A percentile compares a stretch with the other conserved stretches of the same genome.
Conservation (phyloP, 1,284 basidiomycete genomes). For the Microbotryomycetes sp. region DNA sequence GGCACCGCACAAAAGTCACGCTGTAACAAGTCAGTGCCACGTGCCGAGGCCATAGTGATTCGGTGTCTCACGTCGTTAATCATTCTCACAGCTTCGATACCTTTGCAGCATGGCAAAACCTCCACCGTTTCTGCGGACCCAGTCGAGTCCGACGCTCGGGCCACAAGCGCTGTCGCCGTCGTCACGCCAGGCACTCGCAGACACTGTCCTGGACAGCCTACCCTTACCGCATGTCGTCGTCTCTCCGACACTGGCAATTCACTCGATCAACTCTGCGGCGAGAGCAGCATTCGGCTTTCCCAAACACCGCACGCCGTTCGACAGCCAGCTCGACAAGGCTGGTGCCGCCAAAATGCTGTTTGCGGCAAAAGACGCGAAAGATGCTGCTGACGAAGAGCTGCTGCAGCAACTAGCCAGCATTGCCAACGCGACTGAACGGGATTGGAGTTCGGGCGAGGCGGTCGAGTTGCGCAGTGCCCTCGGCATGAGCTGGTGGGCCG, state of each 20-base stretch:
- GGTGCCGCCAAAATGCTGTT: neutral
- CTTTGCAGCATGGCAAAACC: neutral
- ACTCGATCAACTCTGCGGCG: constrained; percentile 15
- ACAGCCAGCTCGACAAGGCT: neutral
- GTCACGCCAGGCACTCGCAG: neutral
- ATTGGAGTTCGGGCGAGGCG: constrained; percentile 2
- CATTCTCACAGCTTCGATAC: no score
- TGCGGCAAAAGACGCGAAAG: neutral
- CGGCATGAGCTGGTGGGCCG: constrained; percentile 3
- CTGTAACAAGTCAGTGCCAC: no score
- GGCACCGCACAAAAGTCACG: no score
- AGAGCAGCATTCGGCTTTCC: constrained; percentile 8
- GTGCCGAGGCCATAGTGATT: no score
- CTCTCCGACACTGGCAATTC: constrained; percentile 1
- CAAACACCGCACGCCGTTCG: neutral
- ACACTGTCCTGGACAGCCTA: neutral
- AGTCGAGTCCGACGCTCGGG: neutral
- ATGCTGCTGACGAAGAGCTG: neutral
- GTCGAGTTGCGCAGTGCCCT: constrained; percentile 8
- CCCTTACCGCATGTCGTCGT: constrained; percentile 19
- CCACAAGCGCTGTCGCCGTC: neutral
- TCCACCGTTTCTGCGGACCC: neutral
- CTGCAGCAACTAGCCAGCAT: neutral
- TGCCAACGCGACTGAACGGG: neutral
- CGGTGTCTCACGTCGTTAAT: no score